These are phyloP conservation scores for Talaromyces trachyspermus DNA, from an alignment of 495 filamentous ascomycete genomes.

Conservation along the genomic window DNA sequence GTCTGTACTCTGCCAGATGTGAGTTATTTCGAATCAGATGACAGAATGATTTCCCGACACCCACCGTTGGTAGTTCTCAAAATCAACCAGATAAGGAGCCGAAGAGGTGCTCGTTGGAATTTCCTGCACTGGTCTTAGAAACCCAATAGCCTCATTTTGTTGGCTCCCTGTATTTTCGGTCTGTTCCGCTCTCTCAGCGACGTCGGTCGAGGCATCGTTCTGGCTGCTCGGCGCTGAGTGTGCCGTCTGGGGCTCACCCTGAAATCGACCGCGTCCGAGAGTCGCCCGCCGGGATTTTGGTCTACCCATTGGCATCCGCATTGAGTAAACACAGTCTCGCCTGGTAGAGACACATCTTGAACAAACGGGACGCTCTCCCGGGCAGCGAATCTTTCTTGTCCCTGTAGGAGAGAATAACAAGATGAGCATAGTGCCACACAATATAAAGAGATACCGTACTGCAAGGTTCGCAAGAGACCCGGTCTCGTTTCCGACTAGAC, in stretches of 20 bases:
- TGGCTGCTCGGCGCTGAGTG: not conserved
- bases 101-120: not conserved
- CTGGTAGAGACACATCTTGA: not conserved
- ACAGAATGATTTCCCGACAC: not conserved
- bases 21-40: not conserved
- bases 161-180: not conserved
- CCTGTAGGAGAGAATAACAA: not conserved
- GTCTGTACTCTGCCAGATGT: not conserved
- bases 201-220: not conserved
- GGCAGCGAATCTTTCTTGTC: not conserved
- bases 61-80: not conserved
- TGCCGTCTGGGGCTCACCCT: not conserved
- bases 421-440: not conserved
- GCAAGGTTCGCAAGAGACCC: not conserved
- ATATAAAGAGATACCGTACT: not conserved
- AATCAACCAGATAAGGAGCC: not conserved
- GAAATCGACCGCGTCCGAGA: not conserved
- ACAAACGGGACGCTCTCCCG: not conserved
- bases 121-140: not conserved
- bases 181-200: not conserved
- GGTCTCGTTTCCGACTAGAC: not conserved
- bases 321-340: not conserved
- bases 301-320: not conserved
- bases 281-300: not conserved
- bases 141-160: not conserved